Base-by-base conservation (phyloP, 768 basidiomycete species). In the Tylopilus rubrobrunneus region DNA sequence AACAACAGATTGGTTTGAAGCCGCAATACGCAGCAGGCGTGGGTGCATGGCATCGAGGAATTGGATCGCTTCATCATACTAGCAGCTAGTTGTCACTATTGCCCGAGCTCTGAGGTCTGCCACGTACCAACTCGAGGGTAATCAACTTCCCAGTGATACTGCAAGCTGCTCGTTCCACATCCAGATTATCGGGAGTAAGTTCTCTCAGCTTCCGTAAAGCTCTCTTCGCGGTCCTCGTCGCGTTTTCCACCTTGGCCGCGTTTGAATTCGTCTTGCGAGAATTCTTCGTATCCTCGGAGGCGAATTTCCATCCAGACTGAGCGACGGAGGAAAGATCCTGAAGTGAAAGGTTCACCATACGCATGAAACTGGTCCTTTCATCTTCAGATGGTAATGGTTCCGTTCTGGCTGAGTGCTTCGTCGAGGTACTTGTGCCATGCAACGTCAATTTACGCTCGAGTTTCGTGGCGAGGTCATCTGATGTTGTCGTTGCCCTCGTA, bases 141-240 rank as follows among this genome's bases (percentile, higher is more conserved):
- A 89, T 73, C 2, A 92, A 67, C 66, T 89, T 90, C 8, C 81
- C 85, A 7, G 83, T 63, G 5, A 91, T 70, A 53, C 84, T 84
- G 47, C 77, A 77, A 1, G 86, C 89, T 2, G 87, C 88, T 36
- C 85, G 77, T 69, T 92, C 91, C 6, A 90, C 76, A 57, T 91
- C 85, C 9, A 87, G 15, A 57, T 80, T 78, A 3, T 71, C 73
- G 0, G 77, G 71, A 43, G 68, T 71, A 19, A 79, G 48, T 31
- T 62, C 63, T 47, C 89, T 73, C 41, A 92, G 70, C 3, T 67
- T 58, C 1, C 53, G 54, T 8, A 92, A 65, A 48, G 80, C 75
- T 48, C 72, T 74, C 15, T 72, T 64, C 0, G 80, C 80, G 17
- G 75, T 36, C 31, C 31, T 52, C 17, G 51, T 60, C 9, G 71